Evolutionary conservation across 768 basidiomycete species (phyloP), one percentile per base, ranked within the genome.

Genomic region (Tephrocybe rancida): DNA sequence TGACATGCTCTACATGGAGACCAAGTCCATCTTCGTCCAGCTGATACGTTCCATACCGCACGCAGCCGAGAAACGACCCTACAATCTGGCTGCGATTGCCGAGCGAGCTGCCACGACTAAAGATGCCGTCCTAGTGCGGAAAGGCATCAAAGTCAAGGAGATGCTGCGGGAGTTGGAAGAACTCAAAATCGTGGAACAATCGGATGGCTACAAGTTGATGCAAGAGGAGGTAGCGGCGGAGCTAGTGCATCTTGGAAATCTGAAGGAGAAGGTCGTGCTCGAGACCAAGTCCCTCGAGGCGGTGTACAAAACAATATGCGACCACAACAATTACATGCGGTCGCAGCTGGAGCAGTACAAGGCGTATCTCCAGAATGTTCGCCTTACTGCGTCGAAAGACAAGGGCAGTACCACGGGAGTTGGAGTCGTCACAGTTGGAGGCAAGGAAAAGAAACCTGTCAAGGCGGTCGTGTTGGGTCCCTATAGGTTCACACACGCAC

Each of bases 1-100:
- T 67, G 97, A 99, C 73, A 96, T 99, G 86, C 84, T 98, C 26
- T 99, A 98, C 77, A 98, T 98, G 95, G 97, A 99, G 69, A 92
- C 97, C 52, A 99, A 99, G 76, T 98, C 96, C 6, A 98, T 98
- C 66, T 95, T 99, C 61, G 97, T 98, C 27, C 95, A 98, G 68
- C 84, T 98, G 48, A 86, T 99, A 52, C 95, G 97, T 60, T 98
- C 95, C 27, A 83, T 99, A 51, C 96, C 96, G 1, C 82, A 87
- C 44, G 79, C 86, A 0, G 81, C 85, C 5, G 92, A 95, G 48
- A 90, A 89, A 67, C 85, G 86, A 26, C 97, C 97, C 0, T 91
- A 97, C 67, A 87, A 97, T 66, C 84, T 99, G 16, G 77, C 86
- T 24, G 85, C 80, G 5, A 88, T 98, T 55, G 96, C 96, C 9